These are phyloP conservation scores for Alnus rubra DNA, from an alignment of 306 rosid species.

Conservation along the genomic window DNA sequence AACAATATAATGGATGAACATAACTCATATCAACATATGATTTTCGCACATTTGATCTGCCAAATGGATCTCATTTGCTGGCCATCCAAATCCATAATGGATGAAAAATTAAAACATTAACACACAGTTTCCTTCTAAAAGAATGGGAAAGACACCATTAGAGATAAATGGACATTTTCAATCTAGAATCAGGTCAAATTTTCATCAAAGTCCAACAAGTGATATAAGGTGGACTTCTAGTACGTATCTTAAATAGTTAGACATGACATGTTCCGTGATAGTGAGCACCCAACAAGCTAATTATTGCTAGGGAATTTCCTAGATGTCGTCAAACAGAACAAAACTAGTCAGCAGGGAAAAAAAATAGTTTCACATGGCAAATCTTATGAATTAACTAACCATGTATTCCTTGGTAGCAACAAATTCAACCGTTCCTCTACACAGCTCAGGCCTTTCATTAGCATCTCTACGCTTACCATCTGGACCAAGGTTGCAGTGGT, in stretches of 20 bases:
- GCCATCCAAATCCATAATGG: neutral
- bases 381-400: conserved; percentile 58
- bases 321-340: neutral
- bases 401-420: conserved; percentile 92
- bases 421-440: conserved; percentile 97
- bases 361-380: neutral
- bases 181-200: neutral
- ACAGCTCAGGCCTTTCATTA: conserved; percentile 93
- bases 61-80: neutral
- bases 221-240: neutral
- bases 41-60: neutral
- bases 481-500: conserved; percentile 98
- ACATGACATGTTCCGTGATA: neutral
- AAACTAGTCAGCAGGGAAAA: neutral
- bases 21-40: neutral
- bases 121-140: neutral
- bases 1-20: neutral
- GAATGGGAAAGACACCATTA: neutral
- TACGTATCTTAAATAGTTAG: neutral
- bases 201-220: neutral
- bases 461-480: conserved; percentile 98
- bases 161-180: neutral
- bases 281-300: neutral
- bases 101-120: neutral
- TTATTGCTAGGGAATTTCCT: neutral